These are phyloP conservation scores for Cydonia oblonga DNA, from an alignment of 331 rosid genomes.

Conservation along the genomic window DNA sequence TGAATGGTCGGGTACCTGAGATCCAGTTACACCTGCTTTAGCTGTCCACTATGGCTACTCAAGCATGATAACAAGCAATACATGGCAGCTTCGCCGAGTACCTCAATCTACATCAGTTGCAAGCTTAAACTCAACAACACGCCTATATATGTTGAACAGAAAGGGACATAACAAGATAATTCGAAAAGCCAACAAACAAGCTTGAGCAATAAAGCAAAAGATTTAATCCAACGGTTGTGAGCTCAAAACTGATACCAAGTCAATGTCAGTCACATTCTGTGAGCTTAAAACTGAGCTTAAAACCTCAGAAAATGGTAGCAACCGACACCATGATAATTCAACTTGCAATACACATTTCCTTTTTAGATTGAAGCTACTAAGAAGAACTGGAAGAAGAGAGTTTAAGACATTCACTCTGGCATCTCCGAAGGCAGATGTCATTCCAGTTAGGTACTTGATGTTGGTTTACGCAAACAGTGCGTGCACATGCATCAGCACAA, in stretches of 20 bases:
- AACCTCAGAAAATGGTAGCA: too few relatives aligned
- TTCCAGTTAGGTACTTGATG: slow-evolving; percentile 87
- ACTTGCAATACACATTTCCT: neutral
- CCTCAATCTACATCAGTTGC: too few relatives aligned
- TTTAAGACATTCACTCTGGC: slow-evolving; percentile 89
- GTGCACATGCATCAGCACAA: too few relatives aligned
- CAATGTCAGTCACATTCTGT: too few relatives aligned
- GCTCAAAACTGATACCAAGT: too few relatives aligned
- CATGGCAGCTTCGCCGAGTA: too few relatives aligned
- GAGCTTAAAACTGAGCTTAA: too few relatives aligned
- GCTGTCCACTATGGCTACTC: neutral
- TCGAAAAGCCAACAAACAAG: neutral
- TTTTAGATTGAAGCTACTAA: neutral
- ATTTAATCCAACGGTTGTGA: too few relatives aligned
- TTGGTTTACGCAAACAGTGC: slow-evolving; percentile 4
- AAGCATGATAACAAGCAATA: neutral
- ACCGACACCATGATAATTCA: neutral
- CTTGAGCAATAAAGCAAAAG: neutral
- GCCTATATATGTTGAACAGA: neutral
- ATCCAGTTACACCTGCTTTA: neutral
- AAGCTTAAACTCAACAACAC: too few relatives aligned
- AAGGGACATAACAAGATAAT: neutral
- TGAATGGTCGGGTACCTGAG: neutral
- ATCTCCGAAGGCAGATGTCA: slow-evolving; percentile 74
- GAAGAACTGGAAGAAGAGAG: slow-evolving; percentile 46